A percentile compares a stretch with the other conserved stretches of the same genome.
These are phyloP conservation scores for Yamadazyma trypodendri DNA, from an alignment of 1,139 yeast species.

Conservation along the genomic window DNA sequence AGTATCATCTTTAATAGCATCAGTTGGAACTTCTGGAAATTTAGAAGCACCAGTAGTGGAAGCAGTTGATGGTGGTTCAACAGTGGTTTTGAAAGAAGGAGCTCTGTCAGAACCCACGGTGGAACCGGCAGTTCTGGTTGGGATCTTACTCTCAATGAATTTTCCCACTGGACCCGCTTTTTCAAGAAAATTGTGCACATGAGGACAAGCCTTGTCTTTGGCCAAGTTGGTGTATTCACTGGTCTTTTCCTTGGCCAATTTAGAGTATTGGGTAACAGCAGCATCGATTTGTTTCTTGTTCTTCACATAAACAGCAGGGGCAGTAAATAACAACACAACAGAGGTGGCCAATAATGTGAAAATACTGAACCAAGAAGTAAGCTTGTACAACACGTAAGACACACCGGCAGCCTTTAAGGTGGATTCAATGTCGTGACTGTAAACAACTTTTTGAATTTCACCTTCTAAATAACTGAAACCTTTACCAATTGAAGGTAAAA, in stretches of 20 bases:
- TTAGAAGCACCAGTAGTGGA: slow-evolving; percentile 34
- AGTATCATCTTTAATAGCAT: slow-evolving; percentile 29
- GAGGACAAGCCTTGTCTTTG: slow-evolving; percentile 54
- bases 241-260: slow-evolving; percentile 56
- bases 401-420: slow-evolving; percentile 73
- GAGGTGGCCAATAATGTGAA: slow-evolving; percentile 61
- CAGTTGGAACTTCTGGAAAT: slow-evolving; percentile 49
- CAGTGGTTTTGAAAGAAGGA: slow-evolving; percentile 13
- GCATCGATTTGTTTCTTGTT: slow-evolving; percentile 84
- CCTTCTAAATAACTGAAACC: slow-evolving; percentile 44
- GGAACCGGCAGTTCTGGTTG: slow-evolving; percentile 72
- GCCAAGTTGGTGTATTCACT: slow-evolving; percentile 51
- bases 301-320: slow-evolving; percentile 71
- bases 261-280: slow-evolving; percentile 56
- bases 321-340: slow-evolving; percentile 65
- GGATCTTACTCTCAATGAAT: slow-evolving; percentile 57
- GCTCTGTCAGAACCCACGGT: slow-evolving; percentile 53
- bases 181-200: slow-evolving; percentile 44
- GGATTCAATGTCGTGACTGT: slow-evolving; percentile 63
- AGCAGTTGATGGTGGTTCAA: slow-evolving; percentile 17
- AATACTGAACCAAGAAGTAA: slow-evolving; percentile 76
- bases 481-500: slow-evolving; percentile 46
- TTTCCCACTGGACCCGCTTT: slow-evolving; percentile 66
- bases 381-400: slow-evolving; percentile 63
- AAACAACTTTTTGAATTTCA: slow-evolving; percentile 58